These are phyloP conservation scores for Pseudevernia furfuracea DNA, from an alignment of 495 filamentous ascomycete species.

Conservation along the genomic window DNA sequence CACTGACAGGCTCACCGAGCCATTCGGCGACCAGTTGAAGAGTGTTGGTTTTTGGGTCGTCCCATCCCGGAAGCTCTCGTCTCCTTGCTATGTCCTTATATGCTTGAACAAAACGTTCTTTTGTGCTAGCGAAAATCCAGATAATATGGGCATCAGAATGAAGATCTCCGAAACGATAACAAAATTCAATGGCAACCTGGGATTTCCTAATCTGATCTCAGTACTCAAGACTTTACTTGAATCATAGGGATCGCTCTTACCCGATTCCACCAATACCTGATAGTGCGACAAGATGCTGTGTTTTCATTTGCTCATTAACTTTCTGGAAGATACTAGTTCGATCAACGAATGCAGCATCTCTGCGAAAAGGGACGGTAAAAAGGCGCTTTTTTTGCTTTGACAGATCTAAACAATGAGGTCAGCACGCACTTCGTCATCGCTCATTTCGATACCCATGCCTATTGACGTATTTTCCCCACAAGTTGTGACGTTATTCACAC, in stretches of 20 bases:
- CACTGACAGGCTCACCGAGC: slow-evolving; percentile 30
- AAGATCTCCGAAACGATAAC: slow-evolving; percentile 27
- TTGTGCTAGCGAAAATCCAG: slow-evolving; percentile 36
- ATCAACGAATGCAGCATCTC: background rate
- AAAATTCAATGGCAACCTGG: slow-evolving; percentile 38
- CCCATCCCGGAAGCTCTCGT: slow-evolving; percentile 31
- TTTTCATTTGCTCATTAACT: background rate
- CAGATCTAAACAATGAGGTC: background rate
- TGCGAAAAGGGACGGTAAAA: background rate
- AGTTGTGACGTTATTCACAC: too few species aligned
- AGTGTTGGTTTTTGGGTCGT: slow-evolving; percentile 33
- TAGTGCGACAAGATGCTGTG: background rate
- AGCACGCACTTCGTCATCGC: too few species aligned
- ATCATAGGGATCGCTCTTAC: background rate
- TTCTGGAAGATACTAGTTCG: background rate
- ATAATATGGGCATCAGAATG: slow-evolving; percentile 32
- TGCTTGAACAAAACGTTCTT: slow-evolving; percentile 31
- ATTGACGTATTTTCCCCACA: too few species aligned
- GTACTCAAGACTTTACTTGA: background rate
- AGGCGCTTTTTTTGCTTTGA: background rate
- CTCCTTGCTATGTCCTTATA: slow-evolving; percentile 35
- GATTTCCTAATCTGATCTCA: slow-evolving; percentile 22
- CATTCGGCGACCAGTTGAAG: slow-evolving; percentile 33
- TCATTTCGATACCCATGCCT: too few species aligned
- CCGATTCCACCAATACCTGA: background rate